Evolutionary conservation across 345 rosid species (phyloP), one percentile per base, ranked within the genome.

Genomic region (Lenwebbia sp.): DNA sequence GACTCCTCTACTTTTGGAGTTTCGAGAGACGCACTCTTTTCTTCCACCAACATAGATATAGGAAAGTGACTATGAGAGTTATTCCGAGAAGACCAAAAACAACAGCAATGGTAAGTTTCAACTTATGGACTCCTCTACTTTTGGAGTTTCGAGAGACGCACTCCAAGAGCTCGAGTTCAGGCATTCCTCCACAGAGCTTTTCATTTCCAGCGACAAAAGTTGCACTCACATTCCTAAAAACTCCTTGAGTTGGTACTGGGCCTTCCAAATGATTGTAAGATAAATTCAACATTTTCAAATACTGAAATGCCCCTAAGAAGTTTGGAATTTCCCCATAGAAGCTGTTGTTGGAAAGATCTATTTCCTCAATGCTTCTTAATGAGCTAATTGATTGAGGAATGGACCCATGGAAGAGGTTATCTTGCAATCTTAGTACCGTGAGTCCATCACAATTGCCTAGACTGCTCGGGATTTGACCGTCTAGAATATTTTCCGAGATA

Each of bases 341-440:
- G 8, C 0, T 62, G 5, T 30, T 30, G 22, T 7, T 15, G 11
- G 22, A 62, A 62, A 62, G 41, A 30, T 62, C 75, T 62, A 62
- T 1, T 15, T 7, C 23, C 41, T 30, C 75, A 30, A 30, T 15
- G 23, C 0, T 30, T 62, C 22, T 62, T 15, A 62, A 62, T 62
- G 75, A 15, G 0, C 11, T 62, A 0, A 62, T 62, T 62, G 75
- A 10, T 30, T 15, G 75, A 30, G 75, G 41, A 30, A 62, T 30
- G 41, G 75, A 15, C 0, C 75, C 75, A 30, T 0, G 11, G 23
- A 62, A 28, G 23, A 62, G 75, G 1, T 62, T 62, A 1, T 7
- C 75, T 62, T 0, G 75, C 41, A 30, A 0, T 30, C 22, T 0
- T 7, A 62, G 47, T 1, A 22, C 0, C 0, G 7, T 3, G 0